Percentiles rank a stretch among this genome's conserved stretches.
phyloP scores from a whole-genome alignment of 140 eudicot species.

The Bidens hawaiensis region DNA sequence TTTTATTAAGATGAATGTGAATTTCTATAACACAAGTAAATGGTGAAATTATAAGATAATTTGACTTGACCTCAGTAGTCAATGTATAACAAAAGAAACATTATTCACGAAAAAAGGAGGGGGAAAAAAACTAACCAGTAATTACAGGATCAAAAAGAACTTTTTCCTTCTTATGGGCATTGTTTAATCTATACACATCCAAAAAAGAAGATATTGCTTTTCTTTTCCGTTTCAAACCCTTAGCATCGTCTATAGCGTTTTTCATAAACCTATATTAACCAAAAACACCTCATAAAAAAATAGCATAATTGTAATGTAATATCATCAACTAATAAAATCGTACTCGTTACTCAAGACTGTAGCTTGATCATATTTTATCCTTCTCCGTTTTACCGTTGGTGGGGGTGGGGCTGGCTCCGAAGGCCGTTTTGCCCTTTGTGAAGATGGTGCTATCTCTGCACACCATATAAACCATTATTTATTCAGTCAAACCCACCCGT shows the following conservation, averaged over 20 bases:
- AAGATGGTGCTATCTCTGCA: constrained; percentile 32
- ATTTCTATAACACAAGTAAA: neutral
- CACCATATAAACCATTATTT: constrained; percentile 7
- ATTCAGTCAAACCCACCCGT: no score
- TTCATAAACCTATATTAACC: constrained; percentile 49
- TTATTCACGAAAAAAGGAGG: no score
- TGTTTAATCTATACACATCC: constrained; percentile 51
- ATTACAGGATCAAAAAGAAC: constrained; percentile 40
- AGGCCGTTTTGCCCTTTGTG: constrained; percentile 15
- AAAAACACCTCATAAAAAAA: constrained; percentile 5
- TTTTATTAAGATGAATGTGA: neutral
- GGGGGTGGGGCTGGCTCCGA: constrained; percentile 40
- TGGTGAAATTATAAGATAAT: no score
- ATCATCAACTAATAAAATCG: constrained; percentile 3
- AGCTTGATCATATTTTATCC: constrained; percentile 46
- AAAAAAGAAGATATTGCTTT: constrained; percentile 43
- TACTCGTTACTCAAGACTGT: constrained; percentile 67
- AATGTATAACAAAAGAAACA: neutral
- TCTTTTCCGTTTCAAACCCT: constrained; percentile 32
- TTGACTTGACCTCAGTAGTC: no score
- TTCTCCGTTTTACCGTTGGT: constrained; percentile 54
- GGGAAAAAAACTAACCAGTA: constrained; percentile 58
- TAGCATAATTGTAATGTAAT: neutral
- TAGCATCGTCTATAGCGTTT: constrained; percentile 35
- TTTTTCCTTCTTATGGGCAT: constrained; percentile 35